Evolutionary conservation across 2,329 filamentous ascomycete genomes (phyloP).

Genomic region (Calonectria hawksworthii): DNA sequence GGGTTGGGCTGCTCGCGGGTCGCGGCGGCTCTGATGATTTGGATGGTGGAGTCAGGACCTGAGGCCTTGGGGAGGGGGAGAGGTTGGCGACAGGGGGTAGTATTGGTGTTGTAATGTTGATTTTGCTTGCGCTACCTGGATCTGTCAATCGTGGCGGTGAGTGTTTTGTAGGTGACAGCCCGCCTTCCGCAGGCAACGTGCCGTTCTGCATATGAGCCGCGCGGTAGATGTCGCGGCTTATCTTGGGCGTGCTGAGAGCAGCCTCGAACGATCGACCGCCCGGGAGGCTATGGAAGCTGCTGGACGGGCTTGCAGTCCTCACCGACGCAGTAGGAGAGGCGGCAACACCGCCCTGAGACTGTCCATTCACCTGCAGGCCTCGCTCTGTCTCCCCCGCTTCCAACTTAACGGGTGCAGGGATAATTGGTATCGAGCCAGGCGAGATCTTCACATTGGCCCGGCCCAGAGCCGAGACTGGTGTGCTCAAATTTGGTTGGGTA

Average conservation of each 20-base stretch:
- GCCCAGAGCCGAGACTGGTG: slow-evolving; percentile 2
- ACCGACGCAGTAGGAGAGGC: slow-evolving; percentile 38
- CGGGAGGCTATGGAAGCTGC: slow-evolving; percentile 41
- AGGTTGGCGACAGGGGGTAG: slow-evolving; percentile 71
- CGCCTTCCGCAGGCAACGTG: slow-evolving; percentile 60
- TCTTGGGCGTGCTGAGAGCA: slow-evolving; percentile 45
- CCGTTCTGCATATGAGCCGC: slow-evolving; percentile 46
- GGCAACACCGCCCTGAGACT: slow-evolving; percentile 17
- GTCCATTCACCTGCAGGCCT: slow-evolving; percentile 26
- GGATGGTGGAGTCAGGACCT: slow-evolving; percentile 72
- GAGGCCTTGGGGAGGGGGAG: slow-evolving; percentile 69
- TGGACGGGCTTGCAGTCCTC: slow-evolving; percentile 43
- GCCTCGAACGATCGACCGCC: slow-evolving; percentile 43
- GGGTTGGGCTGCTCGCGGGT: slow-evolving; percentile 32
- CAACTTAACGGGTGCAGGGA: slow-evolving; percentile 42
- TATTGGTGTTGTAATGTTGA: slow-evolving; percentile 57
- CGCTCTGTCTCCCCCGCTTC: slow-evolving; percentile 32
- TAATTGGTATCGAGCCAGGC: slow-evolving; percentile 34
- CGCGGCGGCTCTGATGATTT: slow-evolving; percentile 55
- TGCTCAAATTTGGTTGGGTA: slow-evolving; percentile 7
- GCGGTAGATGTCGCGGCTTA: slow-evolving; percentile 46
- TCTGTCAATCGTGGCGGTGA: slow-evolving; percentile 58
- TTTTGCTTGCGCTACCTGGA: slow-evolving; percentile 45
- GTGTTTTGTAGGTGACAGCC: slow-evolving; percentile 66
- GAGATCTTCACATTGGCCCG: slow-evolving; percentile 25